Evolutionary conservation across 2,329 filamentous ascomycete species (phyloP), one percentile per base, ranked within the genome.

Genomic region (Lasiodiplodia gonubiensis): DNA sequence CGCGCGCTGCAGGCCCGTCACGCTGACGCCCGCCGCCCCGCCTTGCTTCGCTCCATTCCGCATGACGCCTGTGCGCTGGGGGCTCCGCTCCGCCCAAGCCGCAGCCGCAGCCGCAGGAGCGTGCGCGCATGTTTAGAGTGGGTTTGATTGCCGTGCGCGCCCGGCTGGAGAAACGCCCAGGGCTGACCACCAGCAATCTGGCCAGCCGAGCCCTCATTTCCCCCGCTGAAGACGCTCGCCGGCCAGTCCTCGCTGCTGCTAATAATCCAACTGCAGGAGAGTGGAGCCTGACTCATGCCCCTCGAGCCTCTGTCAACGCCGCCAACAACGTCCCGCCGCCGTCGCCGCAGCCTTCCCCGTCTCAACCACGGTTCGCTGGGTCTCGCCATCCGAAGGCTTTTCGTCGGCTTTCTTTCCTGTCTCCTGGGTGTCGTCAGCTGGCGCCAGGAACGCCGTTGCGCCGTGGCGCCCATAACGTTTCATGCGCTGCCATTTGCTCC

Each of bases 391-490:
- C 42, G 30, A 8, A 8, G 16, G 14, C 4, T 61, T 63, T 30
- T 37, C 59, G 16, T 16, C 59, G 59, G 59, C 39, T 8, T 63
- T 63, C 59, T 51, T 51, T 46, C 59, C 59, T 61, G n/a, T 23
- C 55, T n/a, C 52, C 37, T 23, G 23, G 14, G 14, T 57, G 54
- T 60, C 57, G 57, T 49, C 57, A 49, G 25, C 57, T 35, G 39
- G 8, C 57, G 57, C 57, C 55, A 30, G 55, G 42, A 35, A 63
- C 35, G 59, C 59, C 59, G 59, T 63, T 63, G 59, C 42, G 42
- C 59, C 49, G 59, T 63, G 59, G 59, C 59, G 59, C 59, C 46
- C 27, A 25, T n/a, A n/a, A 51, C 59, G 59, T 63, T 63, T 63
- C 59, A 63, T 48, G 59, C 59, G 25, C 57, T 11, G 21, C 35